Conservation (phyloP, 2,329 filamentous ascomycete species). For the Calycina marina region DNA sequence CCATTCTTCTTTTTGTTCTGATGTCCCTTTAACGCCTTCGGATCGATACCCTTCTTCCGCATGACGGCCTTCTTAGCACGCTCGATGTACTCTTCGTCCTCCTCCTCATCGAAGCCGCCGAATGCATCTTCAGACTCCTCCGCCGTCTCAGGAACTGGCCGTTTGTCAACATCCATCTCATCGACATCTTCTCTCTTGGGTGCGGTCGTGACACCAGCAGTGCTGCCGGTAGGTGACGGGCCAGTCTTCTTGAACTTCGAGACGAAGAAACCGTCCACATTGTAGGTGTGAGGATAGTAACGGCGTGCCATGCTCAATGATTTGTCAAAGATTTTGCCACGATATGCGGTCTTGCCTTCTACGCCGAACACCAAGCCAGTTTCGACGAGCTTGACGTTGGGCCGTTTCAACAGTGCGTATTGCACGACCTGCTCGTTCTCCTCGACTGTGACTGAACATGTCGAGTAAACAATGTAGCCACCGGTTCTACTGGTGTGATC, state of each 20-base stretch:
- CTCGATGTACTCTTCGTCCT: constrained; percentile 57
- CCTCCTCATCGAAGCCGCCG: constrained; percentile 60
- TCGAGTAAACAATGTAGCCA: constrained; percentile 92
- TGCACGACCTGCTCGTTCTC: constrained; percentile 91
- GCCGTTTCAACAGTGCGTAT: constrained; percentile 80
- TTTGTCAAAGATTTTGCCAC: constrained; percentile 82
- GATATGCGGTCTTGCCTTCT: constrained; percentile 81
- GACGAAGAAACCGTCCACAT: constrained; percentile 97
- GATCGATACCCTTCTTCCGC: constrained; percentile 60
- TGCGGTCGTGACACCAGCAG: constrained; percentile 15
- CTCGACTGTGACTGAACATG: constrained; percentile 86
- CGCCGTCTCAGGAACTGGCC: constrained; percentile 32
- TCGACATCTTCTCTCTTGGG: constrained; percentile 19
- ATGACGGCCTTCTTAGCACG: constrained; percentile 60
- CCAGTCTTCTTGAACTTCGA: constrained; percentile 92
- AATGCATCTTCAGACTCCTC: constrained; percentile 37
- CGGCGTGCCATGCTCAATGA: constrained; percentile 70
- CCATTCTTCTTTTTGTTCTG: constrained; percentile 11
- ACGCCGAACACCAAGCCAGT: constrained; percentile 82
- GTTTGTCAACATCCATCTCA: constrained; percentile 47
- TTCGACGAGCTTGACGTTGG: constrained; percentile 87
- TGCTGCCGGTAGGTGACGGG: constrained; percentile 45
- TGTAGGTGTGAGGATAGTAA: constrained; percentile 84
- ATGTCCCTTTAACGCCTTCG: constrained; percentile 35
- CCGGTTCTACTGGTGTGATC: constrained; percentile 86